phyloP scores from a whole-genome alignment of 352 stramenopile genomes.

The Phytophthora europaea region DNA sequence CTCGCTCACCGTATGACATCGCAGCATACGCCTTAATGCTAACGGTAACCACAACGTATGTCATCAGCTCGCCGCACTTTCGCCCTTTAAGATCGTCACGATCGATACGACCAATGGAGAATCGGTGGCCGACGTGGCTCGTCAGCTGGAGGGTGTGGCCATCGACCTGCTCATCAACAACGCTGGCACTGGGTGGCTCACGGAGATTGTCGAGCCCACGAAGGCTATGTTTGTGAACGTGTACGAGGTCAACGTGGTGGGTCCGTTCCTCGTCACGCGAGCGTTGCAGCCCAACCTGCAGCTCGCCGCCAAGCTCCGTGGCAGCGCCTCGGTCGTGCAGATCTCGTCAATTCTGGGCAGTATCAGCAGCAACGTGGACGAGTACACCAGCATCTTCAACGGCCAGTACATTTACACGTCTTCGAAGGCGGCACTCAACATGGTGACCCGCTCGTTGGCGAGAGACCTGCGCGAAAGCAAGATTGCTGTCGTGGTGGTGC shows the following conservation, averaged over 20 bases:
- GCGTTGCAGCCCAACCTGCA: constrained; percentile 54
- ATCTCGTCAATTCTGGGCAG: constrained; percentile 60
- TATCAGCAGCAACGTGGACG: constrained; percentile 45
- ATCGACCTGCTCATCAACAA: constrained; percentile 76
- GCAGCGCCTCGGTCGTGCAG: constrained; percentile 47
- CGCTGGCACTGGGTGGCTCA: constrained; percentile 45
- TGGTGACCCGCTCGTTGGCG: constrained; percentile 49
- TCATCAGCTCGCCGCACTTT: constrained; percentile 30
- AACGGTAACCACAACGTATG: background rate
- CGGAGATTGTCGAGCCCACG: constrained; percentile 38
- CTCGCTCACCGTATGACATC: background rate
- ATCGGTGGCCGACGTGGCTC: constrained; percentile 45
- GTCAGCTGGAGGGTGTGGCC: constrained; percentile 44
- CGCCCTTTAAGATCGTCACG: constrained; percentile 48
- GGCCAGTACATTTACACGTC: constrained; percentile 67
- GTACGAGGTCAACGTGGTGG: constrained; percentile 67
- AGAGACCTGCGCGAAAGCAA: constrained; percentile 48
- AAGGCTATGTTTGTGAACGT: constrained; percentile 52
- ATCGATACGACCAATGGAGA: constrained; percentile 54
- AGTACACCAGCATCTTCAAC: constrained; percentile 13
- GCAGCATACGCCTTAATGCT: background rate
- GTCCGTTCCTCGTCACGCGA: constrained; percentile 58
- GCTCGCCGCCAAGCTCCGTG: constrained; percentile 35
- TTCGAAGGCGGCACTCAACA: constrained; percentile 76
- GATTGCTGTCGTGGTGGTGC: constrained; percentile 35